Evolutionary conservation across 352 stramenopile species (phyloP), one percentile per base, ranked within the genome.

Genomic region (Phytophthora fragariae): DNA sequence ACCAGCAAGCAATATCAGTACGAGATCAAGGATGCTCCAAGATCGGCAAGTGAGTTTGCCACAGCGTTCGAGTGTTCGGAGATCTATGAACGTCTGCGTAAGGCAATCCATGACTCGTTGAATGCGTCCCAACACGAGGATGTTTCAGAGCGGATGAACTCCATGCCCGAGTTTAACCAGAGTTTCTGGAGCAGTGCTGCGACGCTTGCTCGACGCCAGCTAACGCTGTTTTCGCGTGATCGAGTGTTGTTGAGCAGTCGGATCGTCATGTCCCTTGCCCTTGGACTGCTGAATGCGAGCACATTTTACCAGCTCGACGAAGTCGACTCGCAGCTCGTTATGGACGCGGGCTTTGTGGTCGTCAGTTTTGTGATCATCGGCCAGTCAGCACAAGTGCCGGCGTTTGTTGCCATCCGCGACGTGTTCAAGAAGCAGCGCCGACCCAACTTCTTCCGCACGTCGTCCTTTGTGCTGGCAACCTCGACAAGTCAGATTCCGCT

Each of bases 391-490:
- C 85, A 94, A 68, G 72, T 98, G 8, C 80, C 90, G 10, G 85
- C 83, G 37, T 92, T 97, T 57, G 88, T 97, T 68, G 79, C 84
- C 17, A 77, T 78, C 37, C 85, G 85, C 31, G 64, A 62, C 0
- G 75, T 94, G 14, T 98, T 96, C 72, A 97, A 97, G 83, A 97
- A 97, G 66, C 92, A 98, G 31, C 81, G 82, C 1, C 84, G 91
- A 15, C 79, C 85, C 21, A 97, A 97, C 67, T 97, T 97, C 67
- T 97, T 92, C 66, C 84, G 89, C 14, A 83, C 92, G 1, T 86
- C 81, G 1, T 79, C 87, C 12, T 98, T 97, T 69, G 82, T 97
- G 11, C 47, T 97, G 33, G 87, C 83, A 5, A 80, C 72, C 1
- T 86, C 72, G 7, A 39, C 86, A 9, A 80, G 80, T 14, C 76